These are phyloP conservation scores for Monosporascus cannonballus DNA, from an alignment of 2,329 filamentous ascomycete species.

Conservation along the genomic window DNA sequence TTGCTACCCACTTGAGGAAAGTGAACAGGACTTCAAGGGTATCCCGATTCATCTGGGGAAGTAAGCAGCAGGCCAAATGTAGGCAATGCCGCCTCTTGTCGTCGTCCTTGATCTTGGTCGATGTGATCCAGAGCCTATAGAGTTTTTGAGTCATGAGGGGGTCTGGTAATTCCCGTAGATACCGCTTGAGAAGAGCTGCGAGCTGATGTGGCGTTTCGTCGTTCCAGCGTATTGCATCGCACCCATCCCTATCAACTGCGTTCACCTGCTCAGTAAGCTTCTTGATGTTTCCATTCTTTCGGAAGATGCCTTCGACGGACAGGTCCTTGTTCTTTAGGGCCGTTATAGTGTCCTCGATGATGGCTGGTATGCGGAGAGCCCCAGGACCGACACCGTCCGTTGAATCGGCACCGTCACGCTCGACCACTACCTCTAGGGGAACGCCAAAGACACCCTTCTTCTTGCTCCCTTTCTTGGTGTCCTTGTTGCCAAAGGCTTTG, in stretches of 20 bases:
- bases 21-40: constrained; percentile 91
- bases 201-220: constrained; percentile 90
- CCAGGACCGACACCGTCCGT: constrained; percentile 94
- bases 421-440: constrained; percentile 78
- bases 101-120: constrained; percentile 79
- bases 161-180: constrained; percentile 88
- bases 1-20: constrained; percentile 96
- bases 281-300: constrained; percentile 98
- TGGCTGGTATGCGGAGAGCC: constrained; percentile 80
- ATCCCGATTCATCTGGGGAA: constrained; percentile 89
- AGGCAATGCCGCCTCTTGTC: constrained; percentile 78
- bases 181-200: constrained; percentile 90
- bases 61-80: constrained; percentile 83
- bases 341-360: constrained; percentile 89
- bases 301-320: constrained; percentile 96
- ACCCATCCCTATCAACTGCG: constrained; percentile 78
- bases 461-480: constrained; percentile 69
- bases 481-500: constrained; percentile 82
- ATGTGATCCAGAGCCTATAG: constrained; percentile 82
- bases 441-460: constrained; percentile 95
- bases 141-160: constrained; percentile 93
- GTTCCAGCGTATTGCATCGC: constrained; percentile 78
- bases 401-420: constrained; percentile 93
- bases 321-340: constrained; percentile 99
- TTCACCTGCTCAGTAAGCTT: constrained; percentile 82